phyloP scores from a whole-genome alignment of 1,284 basidiomycete genomes.

The Heliocybe sulcata region DNA sequence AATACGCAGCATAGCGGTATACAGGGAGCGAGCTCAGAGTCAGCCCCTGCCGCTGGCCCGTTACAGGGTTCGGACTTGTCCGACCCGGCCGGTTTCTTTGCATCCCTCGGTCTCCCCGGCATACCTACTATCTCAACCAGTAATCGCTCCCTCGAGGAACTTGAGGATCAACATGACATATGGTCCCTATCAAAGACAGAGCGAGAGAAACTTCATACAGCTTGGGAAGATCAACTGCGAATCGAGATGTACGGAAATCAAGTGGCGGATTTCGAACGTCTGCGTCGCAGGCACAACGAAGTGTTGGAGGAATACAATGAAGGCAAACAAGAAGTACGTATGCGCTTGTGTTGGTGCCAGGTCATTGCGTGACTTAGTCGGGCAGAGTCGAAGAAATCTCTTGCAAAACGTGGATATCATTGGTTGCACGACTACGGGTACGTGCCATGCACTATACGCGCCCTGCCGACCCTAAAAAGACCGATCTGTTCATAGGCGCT shows the following conservation, averaged over 20 bases:
- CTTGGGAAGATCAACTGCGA: slow-evolving; percentile 26
- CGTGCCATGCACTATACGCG: slow-evolving; percentile 2
- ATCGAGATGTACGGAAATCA: slow-evolving; percentile 22
- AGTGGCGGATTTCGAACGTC: slow-evolving; percentile 26
- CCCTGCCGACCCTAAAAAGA: background rate
- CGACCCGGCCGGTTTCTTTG: slow-evolving; percentile 25
- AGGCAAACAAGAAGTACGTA: slow-evolving; percentile 26
- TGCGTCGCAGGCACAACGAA: slow-evolving; percentile 24
- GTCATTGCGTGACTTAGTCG: background rate
- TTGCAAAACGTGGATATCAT: slow-evolving; percentile 51
- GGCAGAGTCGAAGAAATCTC: slow-evolving; percentile 33
- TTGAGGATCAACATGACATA: slow-evolving; percentile 26
- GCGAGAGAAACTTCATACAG: slow-evolving; percentile 26
- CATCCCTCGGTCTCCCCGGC: slow-evolving; percentile 18
- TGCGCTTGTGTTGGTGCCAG: background rate
- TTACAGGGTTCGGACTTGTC: slow-evolving; percentile 19
- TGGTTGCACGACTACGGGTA: slow-evolving; percentile 66
- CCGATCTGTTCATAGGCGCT: slow-evolving; percentile 36
- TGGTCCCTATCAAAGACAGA: slow-evolving; percentile 39
- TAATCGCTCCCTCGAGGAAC: slow-evolving; percentile 25
- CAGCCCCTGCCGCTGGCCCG: background rate
- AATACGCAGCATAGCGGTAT: background rate
- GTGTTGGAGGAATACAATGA: slow-evolving; percentile 24
- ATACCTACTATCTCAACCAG: slow-evolving; percentile 26
- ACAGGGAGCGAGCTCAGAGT: background rate